Conservation (phyloP, 257 asterid species). For the Solanum chaucha region DNA sequence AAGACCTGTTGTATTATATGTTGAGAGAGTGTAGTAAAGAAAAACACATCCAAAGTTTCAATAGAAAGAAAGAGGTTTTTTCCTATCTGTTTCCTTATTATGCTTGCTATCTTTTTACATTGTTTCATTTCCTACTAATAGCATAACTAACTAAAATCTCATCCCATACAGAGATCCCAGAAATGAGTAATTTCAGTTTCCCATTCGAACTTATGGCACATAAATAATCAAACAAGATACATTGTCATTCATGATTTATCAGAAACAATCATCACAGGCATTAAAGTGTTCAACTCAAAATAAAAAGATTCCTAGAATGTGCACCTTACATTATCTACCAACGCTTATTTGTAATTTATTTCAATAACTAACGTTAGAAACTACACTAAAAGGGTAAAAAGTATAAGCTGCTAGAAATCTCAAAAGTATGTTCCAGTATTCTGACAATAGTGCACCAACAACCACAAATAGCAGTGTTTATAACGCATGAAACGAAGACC, state of each 20-base stretch:
- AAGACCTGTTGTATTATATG: background rate
- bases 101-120: background rate
- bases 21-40: background rate
- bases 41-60: background rate
- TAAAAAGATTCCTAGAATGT: background rate
- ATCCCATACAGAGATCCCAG: background rate
- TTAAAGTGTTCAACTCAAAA: background rate
- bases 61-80: background rate
- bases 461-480: too few species aligned
- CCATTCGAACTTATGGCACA: background rate
- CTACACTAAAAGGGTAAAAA: too few species aligned
- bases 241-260: background rate
- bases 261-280: background rate
- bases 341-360: too few species aligned
- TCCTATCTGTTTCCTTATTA: background rate
- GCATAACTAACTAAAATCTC: background rate
- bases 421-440: too few species aligned
- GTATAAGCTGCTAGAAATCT: too few species aligned
- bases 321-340: background rate
- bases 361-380: too few species aligned
- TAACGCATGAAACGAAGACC: too few species aligned
- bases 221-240: background rate
- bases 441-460: too few species aligned
- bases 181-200: background rate
- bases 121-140: background rate